Evolutionary conservation across 1,284 basidiomycete genomes (phyloP).

Genomic region (Fistulinella cinereoalba): DNA sequence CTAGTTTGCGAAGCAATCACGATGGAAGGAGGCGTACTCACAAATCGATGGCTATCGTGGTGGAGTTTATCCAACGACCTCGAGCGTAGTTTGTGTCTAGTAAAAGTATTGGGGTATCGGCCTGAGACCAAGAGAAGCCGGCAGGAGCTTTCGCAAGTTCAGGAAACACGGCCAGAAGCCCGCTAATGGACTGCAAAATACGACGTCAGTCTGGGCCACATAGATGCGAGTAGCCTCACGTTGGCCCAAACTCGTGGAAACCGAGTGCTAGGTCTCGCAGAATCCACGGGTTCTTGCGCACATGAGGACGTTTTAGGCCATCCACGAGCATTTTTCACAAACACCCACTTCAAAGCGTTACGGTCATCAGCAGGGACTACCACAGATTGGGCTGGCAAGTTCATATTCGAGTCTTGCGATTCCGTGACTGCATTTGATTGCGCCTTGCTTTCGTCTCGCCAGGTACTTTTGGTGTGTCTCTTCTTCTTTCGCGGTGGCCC

Average conservation of each 20-base stretch:
- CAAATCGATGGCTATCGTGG: slow-evolving; percentile 22
- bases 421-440: background rate
- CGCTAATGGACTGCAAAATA: slow-evolving; percentile 19
- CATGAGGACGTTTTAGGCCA: background rate
- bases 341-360: slow-evolving; percentile 15
- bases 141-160: slow-evolving; percentile 19
- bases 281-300: background rate
- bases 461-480: background rate
- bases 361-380: background rate
- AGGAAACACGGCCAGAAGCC: slow-evolving; percentile 21
- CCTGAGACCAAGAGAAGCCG: slow-evolving; percentile 30
- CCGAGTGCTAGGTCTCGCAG: background rate
- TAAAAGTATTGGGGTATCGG: slow-evolving; percentile 27
- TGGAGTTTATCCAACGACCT: slow-evolving; percentile 19
- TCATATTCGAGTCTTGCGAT: background rate
- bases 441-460: slow-evolving; percentile 1
- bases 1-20: background rate
- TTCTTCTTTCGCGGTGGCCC: slow-evolving; percentile 13
- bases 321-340: slow-evolving; percentile 8
- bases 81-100: slow-evolving; percentile 12
- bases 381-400: background rate
- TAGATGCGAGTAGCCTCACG: slow-evolving; percentile 16
- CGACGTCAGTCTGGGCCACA: slow-evolving; percentile 11
- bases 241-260: slow-evolving; percentile 28
- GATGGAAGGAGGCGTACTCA: slow-evolving; percentile 10